Evolutionary conservation across 805 yeast genomes (phyloP), one percentile per base, ranked within the genome.

Genomic region (Blastobotrys attinorum): DNA sequence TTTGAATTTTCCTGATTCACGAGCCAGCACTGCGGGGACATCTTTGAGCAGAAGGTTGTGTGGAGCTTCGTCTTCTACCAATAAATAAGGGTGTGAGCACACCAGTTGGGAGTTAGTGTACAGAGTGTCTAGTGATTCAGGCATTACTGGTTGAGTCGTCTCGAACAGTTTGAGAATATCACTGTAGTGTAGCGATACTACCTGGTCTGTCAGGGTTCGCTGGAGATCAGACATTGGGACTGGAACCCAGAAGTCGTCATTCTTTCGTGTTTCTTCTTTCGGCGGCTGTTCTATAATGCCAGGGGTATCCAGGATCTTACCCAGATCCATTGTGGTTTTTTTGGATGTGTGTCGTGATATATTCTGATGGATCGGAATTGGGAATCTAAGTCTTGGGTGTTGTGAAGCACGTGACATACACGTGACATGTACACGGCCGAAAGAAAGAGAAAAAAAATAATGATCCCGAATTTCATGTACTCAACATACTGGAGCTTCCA

Each of bases 111-210:
- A 77, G 63, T 89, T 88, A 46, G 75, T 63, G 47, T 85, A 75
- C 61, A 94, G 76, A 5, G 85, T 81, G 47, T 78, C 75, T 60
- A 90, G 70, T 0, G 94, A 80, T 56, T 85, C 85, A n/a, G 79
- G 68, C 31, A 83, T 75, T 22, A 84, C 76, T 38, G 72, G 72
- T 40, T 76, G 78, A 38, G 61, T 53, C n/a, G 59, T 66, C 59
- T 87, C 95, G 57, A 85, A 88, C 60, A 82, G 89, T 62, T 87
- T 81, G 53, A 90, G 68, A 46, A 90, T 87, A 58, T 89, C 97
- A 27, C 90, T 78, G 59, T 89, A 90, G 63, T 90, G 97, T 33
- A 88, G 68, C 1, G 95, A 84, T 10, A 90, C 84, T 23, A 92
- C 88, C 59, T 88, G 96, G 61, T 90, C 95, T 8, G 89, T 85